Percentiles rank a stretch among this genome's conserved stretches.
Conservation (phyloP, 805 yeast genomes). For the Ogataea pini region DNA sequence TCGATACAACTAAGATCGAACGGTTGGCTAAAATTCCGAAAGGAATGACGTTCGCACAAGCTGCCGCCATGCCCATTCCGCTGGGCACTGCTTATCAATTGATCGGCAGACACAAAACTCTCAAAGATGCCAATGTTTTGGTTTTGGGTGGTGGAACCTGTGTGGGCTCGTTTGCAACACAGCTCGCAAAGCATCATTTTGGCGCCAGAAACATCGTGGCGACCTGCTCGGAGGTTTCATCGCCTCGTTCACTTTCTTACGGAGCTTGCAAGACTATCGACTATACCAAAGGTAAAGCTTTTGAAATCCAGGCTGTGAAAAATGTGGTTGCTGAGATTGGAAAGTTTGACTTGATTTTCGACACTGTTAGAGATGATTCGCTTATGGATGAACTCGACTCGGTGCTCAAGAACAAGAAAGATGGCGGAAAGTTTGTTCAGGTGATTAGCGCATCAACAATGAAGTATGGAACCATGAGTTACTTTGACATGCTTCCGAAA, state of each 20-base stretch:
- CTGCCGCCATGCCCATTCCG: slow-evolving; percentile 67
- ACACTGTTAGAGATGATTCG: slow-evolving; percentile 61
- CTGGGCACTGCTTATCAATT: slow-evolving; percentile 58
- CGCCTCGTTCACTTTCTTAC: slow-evolving; percentile 22
- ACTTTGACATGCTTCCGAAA: slow-evolving; percentile 28
- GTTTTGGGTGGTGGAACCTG: slow-evolving; percentile 76
- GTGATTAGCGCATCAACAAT: slow-evolving; percentile 56
- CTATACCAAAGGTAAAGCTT: slow-evolving; percentile 47
- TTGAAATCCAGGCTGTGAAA: slow-evolving; percentile 38
- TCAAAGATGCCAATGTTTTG: slow-evolving; percentile 49
- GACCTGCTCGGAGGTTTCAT: slow-evolving; percentile 40
- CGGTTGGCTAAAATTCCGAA: slow-evolving; percentile 49
- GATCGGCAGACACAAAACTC: slow-evolving; percentile 26
- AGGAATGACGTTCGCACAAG: slow-evolving; percentile 49
- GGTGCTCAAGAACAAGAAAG: slow-evolving; percentile 46
- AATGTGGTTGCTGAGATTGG: slow-evolving; percentile 36
- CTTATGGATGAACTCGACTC: slow-evolving; percentile 44
- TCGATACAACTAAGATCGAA: slow-evolving; percentile 35
- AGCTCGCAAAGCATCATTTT: slow-evolving; percentile 52
- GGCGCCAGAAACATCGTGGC: slow-evolving; percentile 56
- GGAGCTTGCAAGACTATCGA: slow-evolving; percentile 66
- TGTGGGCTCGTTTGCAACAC: slow-evolving; percentile 60
- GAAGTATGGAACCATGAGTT: slow-evolving; percentile 34
- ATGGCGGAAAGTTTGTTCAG: slow-evolving; percentile 52
- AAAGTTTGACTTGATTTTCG: slow-evolving; percentile 62